A percentile compares a stretch with the other conserved stretches of the same genome.
Evolutionary conservation across 345 rosid genomes (phyloP).

Genomic region (Salix exigua): DNA sequence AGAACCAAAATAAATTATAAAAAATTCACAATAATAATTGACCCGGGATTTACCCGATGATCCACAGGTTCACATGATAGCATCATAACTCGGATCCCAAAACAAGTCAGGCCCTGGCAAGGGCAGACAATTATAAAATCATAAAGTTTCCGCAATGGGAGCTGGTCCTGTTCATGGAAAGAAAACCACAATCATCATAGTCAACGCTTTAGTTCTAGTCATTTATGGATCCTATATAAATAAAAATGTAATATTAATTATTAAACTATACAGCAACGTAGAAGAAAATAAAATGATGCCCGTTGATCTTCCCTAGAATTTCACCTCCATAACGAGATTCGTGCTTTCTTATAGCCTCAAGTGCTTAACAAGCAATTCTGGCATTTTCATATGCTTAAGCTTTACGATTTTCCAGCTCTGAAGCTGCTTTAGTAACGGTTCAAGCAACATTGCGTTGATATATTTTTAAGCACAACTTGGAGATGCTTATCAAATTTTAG

Average conservation of each 20-base stretch:
- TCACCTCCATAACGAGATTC: slow-evolving; percentile 28
- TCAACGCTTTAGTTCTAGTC: neutral
- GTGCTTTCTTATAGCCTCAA: slow-evolving; percentile 13
- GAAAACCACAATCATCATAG: neutral
- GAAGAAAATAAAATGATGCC: neutral
- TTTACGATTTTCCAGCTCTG: slow-evolving; percentile 38
- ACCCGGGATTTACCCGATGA: no score
- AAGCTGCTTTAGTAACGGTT: slow-evolving; percentile 10
- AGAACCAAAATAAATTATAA: no score
- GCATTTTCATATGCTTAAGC: slow-evolving; percentile 19
- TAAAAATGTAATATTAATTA: neutral
- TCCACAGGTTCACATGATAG: no score
- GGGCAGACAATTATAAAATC: no score
- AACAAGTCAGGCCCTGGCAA: no score
- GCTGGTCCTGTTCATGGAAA: neutral
- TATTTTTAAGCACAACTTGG: neutral
- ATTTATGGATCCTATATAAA: neutral
- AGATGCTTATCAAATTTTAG: neutral
- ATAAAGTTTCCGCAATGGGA: neutral
- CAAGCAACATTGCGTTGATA: slow-evolving; percentile 10
- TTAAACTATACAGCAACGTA: neutral
- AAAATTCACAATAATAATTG: no score
- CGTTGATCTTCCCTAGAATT: slow-evolving; percentile 9
- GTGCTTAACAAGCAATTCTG: neutral
- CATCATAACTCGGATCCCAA: no score